These are phyloP conservation scores for Pichia deserticola DNA, from an alignment of 805 yeast species.

Conservation along the genomic window DNA sequence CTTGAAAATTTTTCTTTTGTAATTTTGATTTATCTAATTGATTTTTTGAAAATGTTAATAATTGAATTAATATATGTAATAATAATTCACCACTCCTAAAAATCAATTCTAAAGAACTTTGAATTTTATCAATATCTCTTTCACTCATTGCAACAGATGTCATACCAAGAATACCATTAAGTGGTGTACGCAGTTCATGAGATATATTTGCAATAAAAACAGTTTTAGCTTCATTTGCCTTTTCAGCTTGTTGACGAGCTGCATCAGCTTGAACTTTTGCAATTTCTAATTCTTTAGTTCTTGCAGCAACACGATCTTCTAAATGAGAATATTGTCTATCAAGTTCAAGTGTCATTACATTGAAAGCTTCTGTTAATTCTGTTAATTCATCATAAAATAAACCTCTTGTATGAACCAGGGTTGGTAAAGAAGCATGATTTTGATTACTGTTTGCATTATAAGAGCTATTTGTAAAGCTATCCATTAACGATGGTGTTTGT, in stretches of 20 bases:
- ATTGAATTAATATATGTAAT: constrained; percentile 81
- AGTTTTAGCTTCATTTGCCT: constrained; percentile 95
- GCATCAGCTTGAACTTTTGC: constrained; percentile 70
- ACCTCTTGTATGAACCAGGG: constrained; percentile 26
- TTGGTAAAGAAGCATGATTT: constrained; percentile 12
- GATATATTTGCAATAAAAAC: constrained; percentile 88
- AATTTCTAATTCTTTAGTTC: constrained; percentile 83
- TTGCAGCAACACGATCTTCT: constrained; percentile 79
- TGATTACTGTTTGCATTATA: neutral
- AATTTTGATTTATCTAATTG: constrained; percentile 76
- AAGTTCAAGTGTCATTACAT: constrained; percentile 83
- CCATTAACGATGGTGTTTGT: constrained; percentile 11
- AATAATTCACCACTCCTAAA: constrained; percentile 88
- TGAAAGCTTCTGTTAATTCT: constrained; percentile 82
- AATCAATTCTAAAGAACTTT: constrained; percentile 71
- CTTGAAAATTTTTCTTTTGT: constrained; percentile 74
- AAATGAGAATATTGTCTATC: constrained; percentile 75
- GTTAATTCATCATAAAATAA: constrained; percentile 77
- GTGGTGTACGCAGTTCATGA: constrained; percentile 90
- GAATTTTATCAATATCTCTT: constrained; percentile 55
- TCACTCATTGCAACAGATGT: constrained; percentile 92
- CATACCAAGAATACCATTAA: constrained; percentile 95
- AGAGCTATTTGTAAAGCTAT: constrained; percentile 10
- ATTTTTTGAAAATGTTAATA: constrained; percentile 87
- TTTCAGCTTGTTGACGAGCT: constrained; percentile 44